Evolutionary conservation across 106 monocot genomes (phyloP).

Genomic region (Phalaenopsis aphrodite): DNA sequence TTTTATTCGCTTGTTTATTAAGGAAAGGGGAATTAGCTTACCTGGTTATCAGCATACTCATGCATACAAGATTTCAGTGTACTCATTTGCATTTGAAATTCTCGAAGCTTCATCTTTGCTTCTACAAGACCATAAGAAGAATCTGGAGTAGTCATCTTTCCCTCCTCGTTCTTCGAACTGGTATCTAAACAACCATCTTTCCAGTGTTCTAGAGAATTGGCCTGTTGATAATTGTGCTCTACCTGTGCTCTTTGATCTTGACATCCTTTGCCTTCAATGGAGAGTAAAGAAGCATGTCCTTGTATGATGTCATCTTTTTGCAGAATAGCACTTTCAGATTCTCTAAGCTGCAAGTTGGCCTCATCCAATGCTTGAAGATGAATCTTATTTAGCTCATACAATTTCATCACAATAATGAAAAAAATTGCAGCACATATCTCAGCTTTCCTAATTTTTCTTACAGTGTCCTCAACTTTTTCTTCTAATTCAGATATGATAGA

Average conservation of each 20-base stretch:
- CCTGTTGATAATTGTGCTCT: slow-evolving; percentile 25
- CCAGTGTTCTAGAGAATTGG: slow-evolving; percentile 13
- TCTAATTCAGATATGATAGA: slow-evolving; percentile 37
- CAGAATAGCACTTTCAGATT: slow-evolving; percentile 17
- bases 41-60: slow-evolving; percentile 25
- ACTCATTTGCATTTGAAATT: slow-evolving; percentile 26
- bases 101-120: slow-evolving; percentile 26
- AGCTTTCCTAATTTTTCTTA: slow-evolving; percentile 26
- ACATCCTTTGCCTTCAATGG: slow-evolving; percentile 21
- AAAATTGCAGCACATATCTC: slow-evolving; percentile 37
- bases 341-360: slow-evolving; percentile 23
- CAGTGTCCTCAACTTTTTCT: slow-evolving; percentile 20
- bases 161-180: slow-evolving; percentile 26
- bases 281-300: slow-evolving; percentile 15
- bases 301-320: slow-evolving; percentile 40
- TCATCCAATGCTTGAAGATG: slow-evolving; percentile 27
- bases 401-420: slow-evolving; percentile 23
- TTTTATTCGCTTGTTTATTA: slow-evolving; percentile 36
- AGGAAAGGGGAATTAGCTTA: slow-evolving; percentile 24
- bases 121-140: slow-evolving; percentile 21
- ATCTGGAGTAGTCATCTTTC: slow-evolving; percentile 9
- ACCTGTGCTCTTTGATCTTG: slow-evolving; percentile 22
- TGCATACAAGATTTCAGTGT: slow-evolving; percentile 18
- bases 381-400: slow-evolving; percentile 32
- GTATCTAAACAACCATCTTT: slow-evolving; percentile 11